Evolutionary conservation across 2,329 filamentous ascomycete species (phyloP), one percentile per base, ranked within the genome.

Genomic region (Cordyceps tenuipes): DNA sequence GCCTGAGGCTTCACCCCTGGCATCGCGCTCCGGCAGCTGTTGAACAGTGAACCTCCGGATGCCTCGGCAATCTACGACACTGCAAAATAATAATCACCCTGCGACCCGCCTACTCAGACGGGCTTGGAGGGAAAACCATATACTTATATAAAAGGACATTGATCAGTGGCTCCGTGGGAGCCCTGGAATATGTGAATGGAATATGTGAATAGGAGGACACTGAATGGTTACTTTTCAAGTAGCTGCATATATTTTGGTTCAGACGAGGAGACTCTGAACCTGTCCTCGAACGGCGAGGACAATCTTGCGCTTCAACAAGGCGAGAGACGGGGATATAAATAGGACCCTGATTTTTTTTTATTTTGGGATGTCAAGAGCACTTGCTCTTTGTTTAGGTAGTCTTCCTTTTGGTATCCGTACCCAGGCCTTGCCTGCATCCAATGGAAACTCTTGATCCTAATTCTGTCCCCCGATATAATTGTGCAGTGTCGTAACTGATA

Each of bases 311-410:
- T 51, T 34, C 34, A 47, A 39, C 34, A 58, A 31, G 47, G 12
- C n/a, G 10, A n/a, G 58, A 23, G 58, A 55, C 21, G 9, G 49
- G 58, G 58, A 60, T 60, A 54, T 48, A 3, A 60, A 60, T 48
- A 55, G 58, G 58, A 60, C 58, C 43, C 51, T 60, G n/a, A 12
- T 60, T 59, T 59, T 59, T 47, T 60, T 54, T 48, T 41, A 13
- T 53, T 59, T 48, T 36, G 56, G 56, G 56, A 58, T 23, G 51
- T 41, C 43, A 44, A 31, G 19, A 39, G 51, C 51, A 19, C 21
- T 44, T 55, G 57, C 57, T 49, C 43, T 36, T 36, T 60, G 44
- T 34, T 50, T 60, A 55, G 58, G 50, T 60, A 60, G 58, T 60
- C 23, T 54, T 53, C 43, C 55, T 39, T 39, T 34, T 26, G 26